Evolutionary conservation across 2,329 filamentous ascomycete species (phyloP).

Genomic region (Fusarium tjaetaba): DNA sequence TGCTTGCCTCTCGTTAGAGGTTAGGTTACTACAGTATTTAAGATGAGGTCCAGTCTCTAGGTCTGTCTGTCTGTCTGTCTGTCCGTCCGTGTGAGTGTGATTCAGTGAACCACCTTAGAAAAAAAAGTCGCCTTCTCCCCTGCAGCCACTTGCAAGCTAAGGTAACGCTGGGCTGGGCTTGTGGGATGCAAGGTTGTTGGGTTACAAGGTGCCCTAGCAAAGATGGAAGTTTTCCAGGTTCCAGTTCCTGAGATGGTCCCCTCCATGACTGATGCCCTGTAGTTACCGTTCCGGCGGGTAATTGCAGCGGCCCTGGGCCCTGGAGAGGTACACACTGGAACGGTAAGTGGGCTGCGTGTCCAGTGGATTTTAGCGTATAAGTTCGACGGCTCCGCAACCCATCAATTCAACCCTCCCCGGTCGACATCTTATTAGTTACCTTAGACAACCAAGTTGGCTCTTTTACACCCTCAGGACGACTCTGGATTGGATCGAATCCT

Average conservation of each 20-base stretch:
- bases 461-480: slow-evolving; percentile 27
- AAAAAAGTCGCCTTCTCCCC: slow-evolving; percentile 20
- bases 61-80: neutral
- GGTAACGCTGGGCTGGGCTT: neutral
- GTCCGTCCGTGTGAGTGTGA: slow-evolving; percentile 5
- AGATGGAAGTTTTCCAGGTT: slow-evolving; percentile 17
- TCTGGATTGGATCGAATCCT: slow-evolving; percentile 10
- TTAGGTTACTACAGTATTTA: slow-evolving; percentile 2
- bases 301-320: slow-evolving; percentile 14
- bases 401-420: neutral
- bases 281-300: slow-evolving; percentile 24
- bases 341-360: neutral
- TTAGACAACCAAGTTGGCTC: neutral
- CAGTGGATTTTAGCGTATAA: slow-evolving; percentile 22
- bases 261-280: neutral
- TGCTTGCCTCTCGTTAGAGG: neutral
- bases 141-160: slow-evolving; percentile 21
- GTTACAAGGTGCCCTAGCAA: slow-evolving; percentile 8
- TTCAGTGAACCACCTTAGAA: slow-evolving; percentile 19
- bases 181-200: neutral
- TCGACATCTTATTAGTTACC: neutral
- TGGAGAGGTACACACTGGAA: neutral
- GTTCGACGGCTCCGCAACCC: slow-evolving; percentile 18
- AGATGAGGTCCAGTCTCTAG: slow-evolving; percentile 6
- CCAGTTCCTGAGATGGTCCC: slow-evolving; percentile 21